These are phyloP conservation scores for Pleurotus giganteus DNA, from an alignment of 768 basidiomycete genomes.

Conservation along the genomic window DNA sequence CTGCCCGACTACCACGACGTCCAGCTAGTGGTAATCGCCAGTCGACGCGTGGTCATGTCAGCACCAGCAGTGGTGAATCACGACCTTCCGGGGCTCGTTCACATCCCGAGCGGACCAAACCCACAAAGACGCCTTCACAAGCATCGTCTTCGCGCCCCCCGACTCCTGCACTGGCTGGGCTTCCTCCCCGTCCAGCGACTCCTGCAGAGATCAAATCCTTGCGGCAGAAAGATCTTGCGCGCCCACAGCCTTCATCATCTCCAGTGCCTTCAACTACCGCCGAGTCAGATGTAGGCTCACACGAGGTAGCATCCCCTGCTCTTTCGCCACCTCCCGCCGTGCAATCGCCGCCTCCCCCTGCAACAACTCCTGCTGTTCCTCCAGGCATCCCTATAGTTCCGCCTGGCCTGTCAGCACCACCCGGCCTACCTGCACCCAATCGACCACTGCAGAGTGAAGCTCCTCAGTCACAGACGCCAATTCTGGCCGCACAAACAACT, in stretches of 20 bases:
- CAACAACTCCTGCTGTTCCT: slow-evolving; percentile 41
- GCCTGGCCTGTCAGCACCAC: slow-evolving; percentile 42
- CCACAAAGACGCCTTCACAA: slow-evolving; percentile 43
- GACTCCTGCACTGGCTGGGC: slow-evolving; percentile 41
- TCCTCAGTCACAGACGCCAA: slow-evolving; percentile 48
- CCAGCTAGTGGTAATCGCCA: slow-evolving; percentile 42
- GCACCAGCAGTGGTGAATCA: slow-evolving; percentile 24
- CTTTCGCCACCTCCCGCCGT: slow-evolving; percentile 31
- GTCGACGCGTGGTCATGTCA: slow-evolving; percentile 26
- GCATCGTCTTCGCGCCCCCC: slow-evolving; percentile 61
- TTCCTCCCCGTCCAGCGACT: slow-evolving; percentile 41
- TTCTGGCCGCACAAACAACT: slow-evolving; percentile 54
- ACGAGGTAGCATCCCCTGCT: slow-evolving; percentile 37
- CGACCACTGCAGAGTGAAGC: slow-evolving; percentile 48
- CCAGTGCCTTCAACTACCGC: slow-evolving; percentile 49
- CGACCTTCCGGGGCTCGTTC: slow-evolving; percentile 31
- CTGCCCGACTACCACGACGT: slow-evolving; percentile 42
- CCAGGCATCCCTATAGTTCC: slow-evolving; percentile 43
- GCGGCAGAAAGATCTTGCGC: slow-evolving; percentile 30
- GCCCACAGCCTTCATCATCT: slow-evolving; percentile 27
- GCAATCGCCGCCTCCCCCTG: slow-evolving; percentile 37
- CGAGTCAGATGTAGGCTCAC: slow-evolving; percentile 51
- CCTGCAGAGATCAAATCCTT: slow-evolving; percentile 38
- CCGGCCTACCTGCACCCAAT: slow-evolving; percentile 59
- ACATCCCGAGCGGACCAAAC: slow-evolving; percentile 41